A percentile compares a stretch with the other conserved stretches of the same genome.
phyloP scores from a whole-genome alignment of 2,329 filamentous ascomycete species.

The Fusarium graminum region DNA sequence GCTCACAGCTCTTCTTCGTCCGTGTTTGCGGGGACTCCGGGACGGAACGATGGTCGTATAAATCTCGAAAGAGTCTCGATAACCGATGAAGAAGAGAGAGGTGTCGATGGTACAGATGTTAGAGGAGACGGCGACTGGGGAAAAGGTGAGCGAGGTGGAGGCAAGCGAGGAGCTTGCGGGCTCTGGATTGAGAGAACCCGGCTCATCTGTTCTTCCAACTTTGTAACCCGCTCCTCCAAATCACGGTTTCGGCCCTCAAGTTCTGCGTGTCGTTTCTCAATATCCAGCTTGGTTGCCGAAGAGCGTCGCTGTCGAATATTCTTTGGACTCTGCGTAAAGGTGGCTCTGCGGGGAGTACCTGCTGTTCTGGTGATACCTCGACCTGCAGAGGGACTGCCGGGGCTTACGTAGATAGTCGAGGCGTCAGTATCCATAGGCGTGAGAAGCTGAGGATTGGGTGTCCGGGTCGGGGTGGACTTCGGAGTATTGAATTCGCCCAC shows the following conservation, averaged over 20 bases:
- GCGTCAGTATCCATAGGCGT: slow-evolving; percentile 21
- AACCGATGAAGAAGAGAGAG: neutral
- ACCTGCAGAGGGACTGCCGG: slow-evolving; percentile 37
- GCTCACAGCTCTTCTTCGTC: slow-evolving; percentile 2
- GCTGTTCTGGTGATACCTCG: neutral
- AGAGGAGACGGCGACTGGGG: neutral
- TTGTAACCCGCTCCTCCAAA: slow-evolving; percentile 28
- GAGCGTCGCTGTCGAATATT: slow-evolving; percentile 1
- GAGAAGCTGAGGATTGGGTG: neutral
- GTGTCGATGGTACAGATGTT: neutral
- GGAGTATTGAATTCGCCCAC: neutral
- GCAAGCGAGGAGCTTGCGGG: neutral
- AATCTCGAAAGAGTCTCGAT: slow-evolving; percentile 9
- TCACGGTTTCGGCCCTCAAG: slow-evolving; percentile 17
- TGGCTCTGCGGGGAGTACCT: neutral
- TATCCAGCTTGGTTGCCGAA: accelerated
- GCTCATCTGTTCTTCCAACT: slow-evolving; percentile 29
- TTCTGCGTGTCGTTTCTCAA: slow-evolving; percentile 17
- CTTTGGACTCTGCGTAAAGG: neutral
- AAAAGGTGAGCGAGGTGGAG: neutral
- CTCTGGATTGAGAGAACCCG: neutral
- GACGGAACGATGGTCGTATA: slow-evolving; percentile 13
- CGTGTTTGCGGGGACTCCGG: neutral
- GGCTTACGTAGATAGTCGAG: neutral
- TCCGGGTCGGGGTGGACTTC: slow-evolving; percentile 8